Conservation (phyloP, 805 yeast genomes). For the Jamesozyma lodderae region DNA sequence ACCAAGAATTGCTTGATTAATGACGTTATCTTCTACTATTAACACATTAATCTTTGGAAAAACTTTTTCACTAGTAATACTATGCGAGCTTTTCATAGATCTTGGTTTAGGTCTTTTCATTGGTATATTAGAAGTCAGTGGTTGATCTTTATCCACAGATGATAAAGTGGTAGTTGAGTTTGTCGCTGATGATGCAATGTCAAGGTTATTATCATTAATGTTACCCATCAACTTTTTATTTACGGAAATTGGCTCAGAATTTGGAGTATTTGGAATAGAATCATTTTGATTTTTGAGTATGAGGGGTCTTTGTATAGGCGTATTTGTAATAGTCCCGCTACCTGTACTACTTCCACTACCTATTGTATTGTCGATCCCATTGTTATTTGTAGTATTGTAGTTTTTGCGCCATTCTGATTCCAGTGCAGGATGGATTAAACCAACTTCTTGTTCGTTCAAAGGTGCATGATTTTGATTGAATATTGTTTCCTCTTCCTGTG, state of each 20-base stretch:
- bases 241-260: neutral
- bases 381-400: too few species aligned
- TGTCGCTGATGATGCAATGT: neutral
- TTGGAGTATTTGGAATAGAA: neutral
- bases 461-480: slow-evolving; percentile 7
- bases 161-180: neutral
- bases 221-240: neutral
- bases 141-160: neutral
- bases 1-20: slow-evolving; percentile 85
- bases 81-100: neutral
- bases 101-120: neutral
- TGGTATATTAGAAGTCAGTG: neutral
- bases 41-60: slow-evolving; percentile 83
- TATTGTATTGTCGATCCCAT: too few species aligned
- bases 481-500: slow-evolving; percentile 3
- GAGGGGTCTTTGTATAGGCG: neutral
- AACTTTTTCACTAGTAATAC: slow-evolving; percentile 42
- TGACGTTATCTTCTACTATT: slow-evolving; percentile 93
- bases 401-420: slow-evolving; percentile 10
- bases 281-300: neutral
- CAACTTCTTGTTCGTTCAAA: slow-evolving; percentile 22
- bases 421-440: slow-evolving; percentile 15
- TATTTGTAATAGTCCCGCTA: too few species aligned
- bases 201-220: neutral
- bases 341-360: too few species aligned